Evolutionary conservation across 495 filamentous ascomycete species (phyloP).

Genomic region (Hyphodiscus hymeniophilus): DNA sequence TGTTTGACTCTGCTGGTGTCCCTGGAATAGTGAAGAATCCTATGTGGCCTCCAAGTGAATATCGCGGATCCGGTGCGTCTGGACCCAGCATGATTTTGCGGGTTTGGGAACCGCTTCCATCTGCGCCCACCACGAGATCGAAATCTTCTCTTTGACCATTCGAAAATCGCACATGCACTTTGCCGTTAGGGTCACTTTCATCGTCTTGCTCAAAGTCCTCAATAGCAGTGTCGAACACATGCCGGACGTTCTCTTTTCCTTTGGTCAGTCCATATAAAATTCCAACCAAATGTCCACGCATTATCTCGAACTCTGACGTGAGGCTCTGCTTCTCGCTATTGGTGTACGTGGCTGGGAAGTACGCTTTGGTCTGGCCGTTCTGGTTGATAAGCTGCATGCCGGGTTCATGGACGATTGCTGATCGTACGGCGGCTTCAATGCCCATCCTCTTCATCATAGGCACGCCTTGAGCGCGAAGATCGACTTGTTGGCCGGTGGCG

Average conservation of each 20-base stretch:
- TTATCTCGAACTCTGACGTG: conserved; percentile 47
- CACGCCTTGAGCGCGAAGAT: conserved; percentile 42
- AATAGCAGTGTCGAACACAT: conserved; percentile 34
- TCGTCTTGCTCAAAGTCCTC: conserved; percentile 21
- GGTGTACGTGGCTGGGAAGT: conserved; percentile 28
- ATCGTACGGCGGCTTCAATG: conserved; percentile 36
- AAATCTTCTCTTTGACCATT: conserved; percentile 29
- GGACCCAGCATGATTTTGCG: conserved; percentile 29
- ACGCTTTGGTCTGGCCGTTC: conserved; percentile 29
- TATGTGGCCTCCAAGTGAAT: conserved; percentile 24
- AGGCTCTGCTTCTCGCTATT: conserved; percentile 30
- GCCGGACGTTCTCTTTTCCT: conserved; percentile 28
- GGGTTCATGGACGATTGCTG: conserved; percentile 28
- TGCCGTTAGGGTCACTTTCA: too few relatives aligned
- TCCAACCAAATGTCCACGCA: conserved; percentile 40
- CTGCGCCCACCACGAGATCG: conserved; percentile 43
- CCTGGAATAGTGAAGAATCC: conserved; percentile 33
- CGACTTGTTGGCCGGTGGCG: conserved; percentile 41
- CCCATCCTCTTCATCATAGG: conserved; percentile 43
- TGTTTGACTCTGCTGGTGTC: conserved; percentile 10
- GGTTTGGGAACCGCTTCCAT: conserved; percentile 37
- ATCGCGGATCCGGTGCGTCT: conserved; percentile 22
- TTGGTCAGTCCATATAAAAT: conserved; percentile 39
- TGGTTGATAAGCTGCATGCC: conserved; percentile 37
- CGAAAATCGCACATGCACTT: conserved; percentile 31